Percentiles rank a stretch among this genome's conserved stretches.
phyloP scores from a whole-genome alignment of 768 basidiomycete genomes.

The Neoboletus subvelutipes region DNA sequence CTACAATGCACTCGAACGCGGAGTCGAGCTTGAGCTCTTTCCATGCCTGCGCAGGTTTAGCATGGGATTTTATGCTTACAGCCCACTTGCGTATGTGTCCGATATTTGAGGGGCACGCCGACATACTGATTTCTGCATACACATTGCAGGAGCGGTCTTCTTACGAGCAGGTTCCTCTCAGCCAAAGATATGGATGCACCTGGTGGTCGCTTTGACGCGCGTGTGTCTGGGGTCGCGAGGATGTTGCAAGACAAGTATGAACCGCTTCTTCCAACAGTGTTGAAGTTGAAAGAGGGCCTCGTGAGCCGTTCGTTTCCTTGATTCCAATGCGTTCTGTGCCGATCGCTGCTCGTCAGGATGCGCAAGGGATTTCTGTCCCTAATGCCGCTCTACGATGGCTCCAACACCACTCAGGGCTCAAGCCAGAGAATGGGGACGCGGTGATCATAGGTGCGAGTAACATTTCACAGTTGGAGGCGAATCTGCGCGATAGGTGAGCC shows the following conservation, averaged over 20 bases:
- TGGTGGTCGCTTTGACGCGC: background rate
- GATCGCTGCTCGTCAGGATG: background rate
- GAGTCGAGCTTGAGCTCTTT: background rate
- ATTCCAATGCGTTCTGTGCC: too few species aligned
- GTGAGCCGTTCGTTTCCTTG: background rate
- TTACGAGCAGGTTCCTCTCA: background rate
- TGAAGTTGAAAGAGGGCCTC: constrained; percentile 5
- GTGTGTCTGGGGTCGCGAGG: background rate
- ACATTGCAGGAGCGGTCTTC: background rate
- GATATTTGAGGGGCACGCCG: background rate
- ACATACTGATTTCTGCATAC: background rate
- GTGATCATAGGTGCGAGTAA: background rate
- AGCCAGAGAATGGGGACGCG: background rate
- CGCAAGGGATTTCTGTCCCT: background rate
- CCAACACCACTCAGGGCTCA: background rate
- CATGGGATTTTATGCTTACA: background rate
- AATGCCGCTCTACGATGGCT: background rate
- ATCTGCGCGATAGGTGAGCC: background rate
- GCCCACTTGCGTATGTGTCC: background rate
- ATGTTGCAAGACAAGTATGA: background rate
- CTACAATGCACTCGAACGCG: background rate
- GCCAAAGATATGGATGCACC: background rate
- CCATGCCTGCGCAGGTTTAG: background rate
- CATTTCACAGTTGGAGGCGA: background rate
- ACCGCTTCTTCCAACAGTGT: background rate